Percentiles rank a stretch among this genome's conserved stretches.
Conservation (phyloP, 2,329 filamentous ascomycete genomes). For the Cordyceps pruinosa region DNA sequence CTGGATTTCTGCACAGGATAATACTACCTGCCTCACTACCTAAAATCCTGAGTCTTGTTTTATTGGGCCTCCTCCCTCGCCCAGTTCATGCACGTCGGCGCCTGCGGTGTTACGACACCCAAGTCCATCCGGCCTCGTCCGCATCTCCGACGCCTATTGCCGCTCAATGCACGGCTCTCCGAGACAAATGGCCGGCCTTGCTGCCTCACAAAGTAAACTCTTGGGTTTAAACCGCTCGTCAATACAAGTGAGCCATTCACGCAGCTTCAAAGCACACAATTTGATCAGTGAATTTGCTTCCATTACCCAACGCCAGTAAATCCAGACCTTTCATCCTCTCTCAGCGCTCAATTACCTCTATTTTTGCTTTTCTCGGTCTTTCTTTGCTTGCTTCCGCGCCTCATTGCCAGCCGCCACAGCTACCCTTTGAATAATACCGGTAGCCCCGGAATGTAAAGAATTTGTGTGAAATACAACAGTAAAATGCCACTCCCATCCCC, state of each 20-base stretch:
- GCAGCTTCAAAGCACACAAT: background rate
- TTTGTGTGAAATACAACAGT: conserved; percentile 8
- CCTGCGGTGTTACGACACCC: conserved; percentile 8
- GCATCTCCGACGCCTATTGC: background rate
- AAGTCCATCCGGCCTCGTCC: background rate
- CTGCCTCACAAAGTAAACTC: background rate
- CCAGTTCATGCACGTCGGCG: conserved; percentile 2
- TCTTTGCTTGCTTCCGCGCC: background rate
- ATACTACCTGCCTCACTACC: background rate
- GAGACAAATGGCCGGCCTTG: background rate
- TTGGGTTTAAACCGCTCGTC: background rate
- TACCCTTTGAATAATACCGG: background rate
- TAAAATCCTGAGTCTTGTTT: background rate
- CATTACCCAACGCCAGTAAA: background rate
- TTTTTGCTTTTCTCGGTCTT: conserved; percentile 6
- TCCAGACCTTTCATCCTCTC: background rate
- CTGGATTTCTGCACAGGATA: background rate
- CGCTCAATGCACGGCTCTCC: background rate
- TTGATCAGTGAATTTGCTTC: background rate
- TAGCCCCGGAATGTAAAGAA: background rate
- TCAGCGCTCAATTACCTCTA: background rate
- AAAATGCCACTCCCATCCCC: background rate
- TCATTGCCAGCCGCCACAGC: background rate
- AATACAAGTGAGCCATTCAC: background rate
- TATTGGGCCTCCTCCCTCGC: background rate